Base-by-base conservation (phyloP, 352 stramenopile species). In the Pythium brachiatum region DNA sequence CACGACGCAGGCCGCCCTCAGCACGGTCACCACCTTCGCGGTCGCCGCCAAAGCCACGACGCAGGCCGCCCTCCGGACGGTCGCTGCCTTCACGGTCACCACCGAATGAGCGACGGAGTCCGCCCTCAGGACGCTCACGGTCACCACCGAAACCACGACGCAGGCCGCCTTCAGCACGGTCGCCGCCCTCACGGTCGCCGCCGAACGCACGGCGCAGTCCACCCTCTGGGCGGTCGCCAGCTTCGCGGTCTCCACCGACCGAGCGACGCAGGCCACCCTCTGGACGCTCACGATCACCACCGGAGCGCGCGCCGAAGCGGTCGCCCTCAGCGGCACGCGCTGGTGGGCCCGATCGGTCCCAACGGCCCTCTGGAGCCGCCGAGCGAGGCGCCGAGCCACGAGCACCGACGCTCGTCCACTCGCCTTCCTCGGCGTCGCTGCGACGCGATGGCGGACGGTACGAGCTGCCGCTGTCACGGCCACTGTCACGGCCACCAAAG, bases 381-480 rank as follows among this genome's bases (percentile, higher is more conserved):
- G 74, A 60, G 15, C 71, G 75, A 31, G 51, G 53, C 11, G 38
- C 59, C 18, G 66, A 53, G 34, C 62, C 53, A 12, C 70, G 50
- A 38, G 69, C 73, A 16, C 65, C 82, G n/a, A 90, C 81, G 31
- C 82, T 75, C 7, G 80, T 90, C 81, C 81, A 90, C 60, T 84
- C 81, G 29, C 79, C 69, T n/a, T 89, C 78, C 3, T 85, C 75
- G 36, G 29, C 72, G 20, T 88, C 78, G 46, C 48, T 59, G 52
- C 66, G 62, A 47, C 69, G 62, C 15, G 60, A 50, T 47, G 66
- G 62, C 11, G 69, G 60, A 43, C 72, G 72, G 66, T 74, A 76
- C 12, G 61, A 51, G 29, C 58, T 53, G 27, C 48, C n/a, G 36
- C 27, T 54, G 39, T 53, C 39, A 21, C 53, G 61, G 15, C 47